phyloP scores from a whole-genome alignment of 306 rosid species.

The Vigna trinervia region DNA sequence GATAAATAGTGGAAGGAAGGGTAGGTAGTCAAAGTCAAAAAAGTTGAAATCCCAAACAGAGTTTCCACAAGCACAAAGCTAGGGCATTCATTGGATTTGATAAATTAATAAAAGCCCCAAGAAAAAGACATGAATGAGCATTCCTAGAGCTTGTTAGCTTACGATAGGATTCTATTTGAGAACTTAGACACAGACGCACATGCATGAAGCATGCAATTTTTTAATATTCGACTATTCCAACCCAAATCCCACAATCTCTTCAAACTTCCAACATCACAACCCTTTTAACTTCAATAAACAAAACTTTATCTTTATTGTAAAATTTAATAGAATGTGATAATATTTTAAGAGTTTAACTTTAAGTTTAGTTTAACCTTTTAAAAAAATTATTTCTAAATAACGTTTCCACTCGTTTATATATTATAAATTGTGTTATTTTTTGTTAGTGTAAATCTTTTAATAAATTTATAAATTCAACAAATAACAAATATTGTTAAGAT shows the following conservation, averaged over 20 bases:
- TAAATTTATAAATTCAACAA: too few species aligned
- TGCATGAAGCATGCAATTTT: slow-evolving; percentile 55
- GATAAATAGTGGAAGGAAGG: slow-evolving; percentile 17
- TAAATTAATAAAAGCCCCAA: slow-evolving; percentile 48
- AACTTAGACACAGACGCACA: slow-evolving; percentile 60
- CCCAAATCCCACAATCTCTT: slow-evolving; percentile 29
- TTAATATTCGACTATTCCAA: slow-evolving; percentile 43
- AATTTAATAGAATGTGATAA: not conserved
- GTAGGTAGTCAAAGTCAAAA: slow-evolving; percentile 71
- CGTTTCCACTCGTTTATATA: too few species aligned
- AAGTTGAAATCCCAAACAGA: slow-evolving; percentile 71
- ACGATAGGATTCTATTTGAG: slow-evolving; percentile 63
- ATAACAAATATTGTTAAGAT: too few species aligned
- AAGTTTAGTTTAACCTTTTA: too few species aligned
- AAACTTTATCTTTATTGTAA: not conserved
- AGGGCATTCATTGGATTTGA: slow-evolving; percentile 62
- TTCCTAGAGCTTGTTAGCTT: slow-evolving; percentile 70
- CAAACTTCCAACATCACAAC: not conserved
- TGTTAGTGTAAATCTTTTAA: too few species aligned
- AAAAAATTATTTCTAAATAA: too few species aligned
- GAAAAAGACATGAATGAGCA: slow-evolving; percentile 64
- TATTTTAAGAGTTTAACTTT: too few species aligned
- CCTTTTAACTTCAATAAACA: not conserved
- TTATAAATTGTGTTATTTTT: too few species aligned
- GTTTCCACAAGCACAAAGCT: slow-evolving; percentile 50